Percentiles rank a stretch among this genome's conserved stretches.
Evolutionary conservation across 129 eudicot species (phyloP).

Genomic region (Saposhnikovia divaricata): DNA sequence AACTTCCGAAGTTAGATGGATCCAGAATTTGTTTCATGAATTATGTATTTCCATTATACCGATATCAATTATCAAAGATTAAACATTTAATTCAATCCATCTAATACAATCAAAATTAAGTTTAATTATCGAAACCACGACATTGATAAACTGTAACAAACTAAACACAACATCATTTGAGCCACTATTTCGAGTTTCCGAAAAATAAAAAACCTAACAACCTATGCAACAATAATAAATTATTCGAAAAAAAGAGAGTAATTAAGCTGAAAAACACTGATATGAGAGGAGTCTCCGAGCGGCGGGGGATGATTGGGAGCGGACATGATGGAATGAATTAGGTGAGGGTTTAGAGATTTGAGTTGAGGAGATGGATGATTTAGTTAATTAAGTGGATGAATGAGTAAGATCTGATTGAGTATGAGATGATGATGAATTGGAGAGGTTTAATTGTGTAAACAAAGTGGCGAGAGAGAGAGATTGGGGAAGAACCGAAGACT

Average conservation of each 20-base stretch:
- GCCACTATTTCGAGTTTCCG: background rate
- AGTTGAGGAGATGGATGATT: too few relatives aligned
- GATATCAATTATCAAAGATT: background rate
- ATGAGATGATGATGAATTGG: too few relatives aligned
- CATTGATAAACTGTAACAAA: background rate
- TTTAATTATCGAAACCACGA: background rate
- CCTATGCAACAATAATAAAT: background rate
- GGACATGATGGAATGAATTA: too few relatives aligned
- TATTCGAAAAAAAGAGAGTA: background rate
- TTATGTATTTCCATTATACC: too few relatives aligned
- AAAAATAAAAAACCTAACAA: background rate
- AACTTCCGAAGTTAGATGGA: too few relatives aligned
- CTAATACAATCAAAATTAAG: background rate
- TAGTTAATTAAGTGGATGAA: too few relatives aligned
- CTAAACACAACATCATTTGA: background rate
- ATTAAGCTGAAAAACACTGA: conserved; percentile 17
- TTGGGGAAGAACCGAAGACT: too few relatives aligned
- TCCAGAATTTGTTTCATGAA: too few relatives aligned
- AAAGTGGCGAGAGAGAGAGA: too few relatives aligned
- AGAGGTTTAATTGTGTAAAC: too few relatives aligned
- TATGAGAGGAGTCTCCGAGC: conserved; percentile 64
- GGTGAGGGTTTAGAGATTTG: too few relatives aligned
- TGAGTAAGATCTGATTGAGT: too few relatives aligned
- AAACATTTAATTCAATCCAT: background rate
- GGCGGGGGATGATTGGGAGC: conserved; percentile 63